A percentile compares a stretch with the other conserved stretches of the same genome.
Evolutionary conservation across 148 eudicot genomes (phyloP).

Genomic region (Dysphania ambrosioides): DNA sequence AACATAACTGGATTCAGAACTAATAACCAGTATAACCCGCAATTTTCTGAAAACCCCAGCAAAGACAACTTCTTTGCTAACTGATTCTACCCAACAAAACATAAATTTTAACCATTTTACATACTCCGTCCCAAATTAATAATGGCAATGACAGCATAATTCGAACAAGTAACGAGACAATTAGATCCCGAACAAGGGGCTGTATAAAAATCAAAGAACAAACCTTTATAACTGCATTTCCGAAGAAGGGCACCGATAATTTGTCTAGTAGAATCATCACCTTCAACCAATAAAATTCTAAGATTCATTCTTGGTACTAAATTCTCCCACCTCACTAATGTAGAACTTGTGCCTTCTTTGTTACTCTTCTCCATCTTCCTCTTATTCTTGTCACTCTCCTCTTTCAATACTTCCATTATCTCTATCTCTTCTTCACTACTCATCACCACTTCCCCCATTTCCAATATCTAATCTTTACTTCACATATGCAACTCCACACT

Average conservation of each 20-base stretch:
- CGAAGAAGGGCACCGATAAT: slow-evolving; percentile 85
- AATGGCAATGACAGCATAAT: too few species aligned
- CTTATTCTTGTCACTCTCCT: slow-evolving; percentile 17
- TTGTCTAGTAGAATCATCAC: slow-evolving; percentile 85
- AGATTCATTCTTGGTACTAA: slow-evolving; percentile 54
- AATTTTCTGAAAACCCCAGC: not conserved
- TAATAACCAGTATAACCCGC: not conserved
- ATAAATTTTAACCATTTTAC: not conserved
- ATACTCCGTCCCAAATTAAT: too few species aligned
- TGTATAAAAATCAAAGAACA: not conserved
- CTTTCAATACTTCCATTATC: slow-evolving; percentile 22
- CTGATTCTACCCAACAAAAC: not conserved
- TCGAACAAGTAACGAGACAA: too few species aligned
- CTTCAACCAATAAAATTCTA: slow-evolving; percentile 74
- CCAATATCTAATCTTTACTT: not conserved
- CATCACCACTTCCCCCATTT: slow-evolving; percentile 50
- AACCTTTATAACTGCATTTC: slow-evolving; percentile 83
- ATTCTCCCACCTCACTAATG: slow-evolving; percentile 53
- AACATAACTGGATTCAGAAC: not conserved
- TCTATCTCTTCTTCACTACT: slow-evolving; percentile 39
- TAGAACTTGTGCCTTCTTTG: slow-evolving; percentile 28
- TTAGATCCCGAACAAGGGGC: not conserved
- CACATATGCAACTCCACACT: not conserved
- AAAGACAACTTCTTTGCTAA: not conserved
- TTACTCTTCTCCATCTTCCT: too few species aligned